Base-by-base conservation (phyloP, 495 filamentous ascomycete species). In the Xylaria bambusicola region DNA sequence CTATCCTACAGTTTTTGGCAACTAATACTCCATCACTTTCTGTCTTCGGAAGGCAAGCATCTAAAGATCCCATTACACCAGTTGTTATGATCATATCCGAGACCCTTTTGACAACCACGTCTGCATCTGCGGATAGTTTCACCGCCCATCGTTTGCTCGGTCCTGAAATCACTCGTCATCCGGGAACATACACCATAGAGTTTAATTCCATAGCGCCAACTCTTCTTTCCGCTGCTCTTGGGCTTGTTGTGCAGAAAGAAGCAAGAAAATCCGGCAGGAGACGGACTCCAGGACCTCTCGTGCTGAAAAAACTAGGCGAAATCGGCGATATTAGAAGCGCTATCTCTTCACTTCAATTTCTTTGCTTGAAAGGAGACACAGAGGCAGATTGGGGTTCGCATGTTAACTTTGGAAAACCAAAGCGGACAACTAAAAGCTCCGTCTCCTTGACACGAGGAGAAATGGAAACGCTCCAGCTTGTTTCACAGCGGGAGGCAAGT, bases 181-280 rank as follows among this genome's bases (percentile, higher is more conserved):
- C 88, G 1, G 83, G 83, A 24, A 85, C 88, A 4, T 84, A 82
- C 10, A 79, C 88, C 3, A 89, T 99, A 50, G 91, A 93, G 63
- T 98, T 97, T 72, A 97, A 98, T 70, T 83, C 87, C 21, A 86
- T 98, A 62, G 95, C 95, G 8, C 86, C 91, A 0, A 95, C 94
- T 0, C 86, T 92, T 38, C 83, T 98, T 72, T 78, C 84, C 5
- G 94, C 92, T 75, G 93, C 93, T 3, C 75, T 99, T 13, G 85
- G 90, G 40, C 69, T 88, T 17, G 78, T 96, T 15, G 78, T 98
- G 1, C 79, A 86, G 61, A 96, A 93, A 71, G 91, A 97, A 67
- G 86, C 91, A 0, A 78, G 82, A 7, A 80, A 84, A 58, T 90
- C 89, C 3, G 85, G 85, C 13, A 79, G 88, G 56, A 78, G 81